These are phyloP conservation scores for Microascus cirrosus DNA, from an alignment of 2,329 filamentous ascomycete species.

Conservation along the genomic window DNA sequence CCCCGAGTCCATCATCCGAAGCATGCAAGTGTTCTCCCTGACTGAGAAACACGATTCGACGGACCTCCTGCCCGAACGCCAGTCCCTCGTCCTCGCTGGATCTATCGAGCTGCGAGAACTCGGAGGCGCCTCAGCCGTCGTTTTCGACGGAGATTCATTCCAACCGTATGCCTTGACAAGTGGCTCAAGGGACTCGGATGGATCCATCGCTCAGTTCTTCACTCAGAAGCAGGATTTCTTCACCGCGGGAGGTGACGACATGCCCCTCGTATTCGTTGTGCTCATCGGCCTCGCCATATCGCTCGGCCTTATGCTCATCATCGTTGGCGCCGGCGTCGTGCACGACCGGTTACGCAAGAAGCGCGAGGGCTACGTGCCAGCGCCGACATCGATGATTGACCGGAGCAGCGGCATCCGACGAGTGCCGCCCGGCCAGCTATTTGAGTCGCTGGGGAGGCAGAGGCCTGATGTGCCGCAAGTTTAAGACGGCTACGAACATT, in stretches of 20 bases:
- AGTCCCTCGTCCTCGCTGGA: slow-evolving; percentile 77
- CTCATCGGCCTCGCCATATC: slow-evolving; percentile 72
- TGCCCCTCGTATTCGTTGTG: slow-evolving; percentile 67
- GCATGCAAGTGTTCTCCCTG: slow-evolving; percentile 71
- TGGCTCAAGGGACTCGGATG: slow-evolving; percentile 49
- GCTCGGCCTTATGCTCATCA: slow-evolving; percentile 63
- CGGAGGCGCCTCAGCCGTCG: slow-evolving; percentile 71
- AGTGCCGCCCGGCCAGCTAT: slow-evolving; percentile 49
- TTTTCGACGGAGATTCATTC: slow-evolving; percentile 76
- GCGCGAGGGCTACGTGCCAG: slow-evolving; percentile 71
- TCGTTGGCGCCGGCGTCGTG: slow-evolving; percentile 64
- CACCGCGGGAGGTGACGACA: slow-evolving; percentile 41
- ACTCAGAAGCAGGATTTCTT: slow-evolving; percentile 74
- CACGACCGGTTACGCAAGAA: slow-evolving; percentile 67
- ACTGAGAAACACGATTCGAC: slow-evolving; percentile 55
- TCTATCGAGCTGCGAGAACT: slow-evolving; percentile 64
- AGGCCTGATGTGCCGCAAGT: slow-evolving; percentile 38
- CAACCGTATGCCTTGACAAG: slow-evolving; percentile 73
- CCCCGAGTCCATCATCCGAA: slow-evolving; percentile 56
- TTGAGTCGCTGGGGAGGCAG: slow-evolving; percentile 39
- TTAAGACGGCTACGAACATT: slow-evolving; percentile 13
- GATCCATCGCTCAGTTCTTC: slow-evolving; percentile 73
- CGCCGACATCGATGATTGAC: slow-evolving; percentile 56
- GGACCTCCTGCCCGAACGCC: slow-evolving; percentile 51
- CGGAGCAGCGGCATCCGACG: slow-evolving; percentile 45